Base-by-base conservation (phyloP, 352 stramenopile genomes). In the Plasmopara muralis region DNA sequence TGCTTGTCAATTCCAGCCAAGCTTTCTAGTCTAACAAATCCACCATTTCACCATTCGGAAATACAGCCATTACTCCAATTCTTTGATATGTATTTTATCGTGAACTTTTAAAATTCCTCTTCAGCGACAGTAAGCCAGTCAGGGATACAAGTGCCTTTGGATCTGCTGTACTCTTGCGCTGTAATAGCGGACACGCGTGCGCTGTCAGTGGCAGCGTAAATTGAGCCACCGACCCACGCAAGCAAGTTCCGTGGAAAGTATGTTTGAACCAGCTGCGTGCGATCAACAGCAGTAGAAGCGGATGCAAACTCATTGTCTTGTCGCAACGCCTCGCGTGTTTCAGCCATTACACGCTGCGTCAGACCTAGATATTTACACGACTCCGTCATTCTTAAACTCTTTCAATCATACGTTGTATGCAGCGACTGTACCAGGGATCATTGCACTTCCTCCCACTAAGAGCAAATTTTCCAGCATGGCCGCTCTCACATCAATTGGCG, bases 381-480 rank as follows among this genome's bases (percentile, higher is more conserved):
- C 31, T 9, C 8, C 6, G 44, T 59, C 29, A 45, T n/a, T 10
- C 25, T n/a, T 1, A 43, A 14, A 1, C 29, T 28, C 9, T 25
- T 34, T 43, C 9, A 47, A 16, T 8, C 6, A 10, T 16, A 9
- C 15, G 4, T 29, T 35, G 0, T 18, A 30, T n/a, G 37, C 13
- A 15, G 38, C 7, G 28, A 43, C 30, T 46, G 34, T 66, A 85
- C 78, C 78, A 50, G 80, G 78, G 49, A 94, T 66, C 83, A 94
- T 94, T 33, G 74, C 66, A 3, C 70, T 74, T 37, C 83, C 83
- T 25, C 83, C 83, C 18, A 91, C 58, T 12, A 89, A 64, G 6
- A 94, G 50, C n/a, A 94, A 35, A 48, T 87, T 92, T 42, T 80
- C 67, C n/a, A 85, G 56, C 66, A 89, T 74, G 10, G 77, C 65